Base-by-base conservation (phyloP, 495 filamentous ascomycete genomes). In the Hypoxylon rickii region DNA sequence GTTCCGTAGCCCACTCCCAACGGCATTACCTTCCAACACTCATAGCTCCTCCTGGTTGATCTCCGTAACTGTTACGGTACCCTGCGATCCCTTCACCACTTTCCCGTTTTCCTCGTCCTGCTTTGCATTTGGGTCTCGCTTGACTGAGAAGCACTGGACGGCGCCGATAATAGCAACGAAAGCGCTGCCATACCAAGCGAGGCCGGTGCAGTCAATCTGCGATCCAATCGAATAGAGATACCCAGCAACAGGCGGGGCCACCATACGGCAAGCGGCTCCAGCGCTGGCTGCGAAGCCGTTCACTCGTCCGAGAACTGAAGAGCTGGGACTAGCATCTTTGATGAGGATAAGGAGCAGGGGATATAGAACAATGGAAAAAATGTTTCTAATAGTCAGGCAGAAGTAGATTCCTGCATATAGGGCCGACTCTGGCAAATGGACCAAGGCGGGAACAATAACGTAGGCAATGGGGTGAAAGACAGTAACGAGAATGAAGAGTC, bases 281-380 rank as follows among this genome's bases (percentile, higher is more conserved):
- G 86, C 88, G 29, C 86, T 89, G 2, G 89, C 89, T 29, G 89
- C 88, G 5, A 92, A 78, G 1, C 89, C 89, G 58, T 94, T 94
- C 48, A 94, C 86, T 64, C 83, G 89, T 11, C 89, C 89, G 37
- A 94, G 76, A 15, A 84, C 77, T 0, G 76, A 80, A 7, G 77
- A 73, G 12, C 82, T 83, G 2, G 89, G 87, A 15, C 86, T 87
- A 0, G 89, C 86, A 75, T 92, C 89, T 68, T 93, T 94, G 73
- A 94, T 83, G 6, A 94, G 77, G 34, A 94, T 92, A 29, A 94
- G 74, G 6, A 94, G 79, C 2, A 93, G 76, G 0, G 89, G 89
- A 57, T 90, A 94, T 16, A 84, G 78, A 44, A 92, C 74, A 51
- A 93, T 94, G 2, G 83, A 86, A 19, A 90, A 80, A 51, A 89